phyloP scores from a whole-genome alignment of 140 eudicot genomes.

The Bidens hawaiensis region DNA sequence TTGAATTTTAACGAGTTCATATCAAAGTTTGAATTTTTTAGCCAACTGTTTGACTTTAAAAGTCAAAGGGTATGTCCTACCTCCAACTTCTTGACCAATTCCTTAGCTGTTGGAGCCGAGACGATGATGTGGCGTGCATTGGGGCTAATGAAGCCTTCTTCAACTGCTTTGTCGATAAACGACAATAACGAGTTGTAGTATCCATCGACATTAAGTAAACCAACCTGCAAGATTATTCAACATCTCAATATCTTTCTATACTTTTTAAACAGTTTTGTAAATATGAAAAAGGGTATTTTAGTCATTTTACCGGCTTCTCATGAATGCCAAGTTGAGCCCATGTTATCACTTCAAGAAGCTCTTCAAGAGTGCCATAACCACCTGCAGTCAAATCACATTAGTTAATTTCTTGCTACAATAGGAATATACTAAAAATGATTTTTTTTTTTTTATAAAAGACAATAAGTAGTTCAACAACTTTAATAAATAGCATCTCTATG shows the following conservation, averaged over 20 bases:
- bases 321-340: slow-evolving; percentile 94
- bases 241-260: background rate
- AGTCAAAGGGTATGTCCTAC: slow-evolving; percentile 28
- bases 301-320: slow-evolving; percentile 58
- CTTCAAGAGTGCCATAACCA: slow-evolving; percentile 89
- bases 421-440: background rate
- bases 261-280: background rate
- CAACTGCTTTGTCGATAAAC: slow-evolving; percentile 75
- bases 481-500: background rate
- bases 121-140: slow-evolving; percentile 72
- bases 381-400: slow-evolving; percentile 39
- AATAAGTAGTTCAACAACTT: too few species aligned
- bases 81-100: slow-evolving; percentile 66
- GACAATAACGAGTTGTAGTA: slow-evolving; percentile 63
- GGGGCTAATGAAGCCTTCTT: slow-evolving; percentile 74
- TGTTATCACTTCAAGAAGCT: slow-evolving; percentile 80
- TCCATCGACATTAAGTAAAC: slow-evolving; percentile 79
- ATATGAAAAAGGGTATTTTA: background rate
- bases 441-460: too few species aligned
- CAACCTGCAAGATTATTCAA: slow-evolving; percentile 43
- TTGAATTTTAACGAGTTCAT: background rate
- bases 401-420: background rate
- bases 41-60: slow-evolving; percentile 2
- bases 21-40: background rate
- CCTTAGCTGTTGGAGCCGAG: slow-evolving; percentile 76